phyloP scores from a whole-genome alignment of 2,329 filamentous ascomycete species.

The Microascus cirrosus region DNA sequence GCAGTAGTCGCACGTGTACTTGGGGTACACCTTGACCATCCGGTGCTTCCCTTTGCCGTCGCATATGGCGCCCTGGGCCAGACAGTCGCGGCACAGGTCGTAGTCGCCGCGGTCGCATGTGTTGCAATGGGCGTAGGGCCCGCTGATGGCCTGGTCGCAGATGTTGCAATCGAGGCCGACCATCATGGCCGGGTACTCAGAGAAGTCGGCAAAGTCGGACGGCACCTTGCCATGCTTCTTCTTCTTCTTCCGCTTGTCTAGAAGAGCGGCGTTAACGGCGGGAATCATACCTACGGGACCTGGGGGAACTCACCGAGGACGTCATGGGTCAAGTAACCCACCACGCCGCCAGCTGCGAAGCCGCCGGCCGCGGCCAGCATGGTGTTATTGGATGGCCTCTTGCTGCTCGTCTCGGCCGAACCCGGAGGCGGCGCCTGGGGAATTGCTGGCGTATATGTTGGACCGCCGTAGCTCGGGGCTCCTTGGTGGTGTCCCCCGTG shows the following conservation, averaged over 20 bases:
- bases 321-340: neutral
- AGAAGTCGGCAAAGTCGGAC: neutral
- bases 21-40: neutral
- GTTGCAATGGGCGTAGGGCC: neutral
- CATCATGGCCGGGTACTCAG: neutral
- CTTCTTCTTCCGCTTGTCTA: neutral
- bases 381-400: neutral
- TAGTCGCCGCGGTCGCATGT: neutral
- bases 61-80: neutral
- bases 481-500: neutral
- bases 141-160: neutral
- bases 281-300: neutral
- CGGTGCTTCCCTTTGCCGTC: neutral
- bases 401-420: neutral
- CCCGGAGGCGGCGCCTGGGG: neutral
- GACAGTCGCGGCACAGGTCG: neutral
- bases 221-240: neutral
- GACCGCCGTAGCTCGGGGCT: neutral
- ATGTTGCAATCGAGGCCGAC: neutral
- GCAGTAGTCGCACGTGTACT: neutral
- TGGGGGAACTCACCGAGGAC: neutral
- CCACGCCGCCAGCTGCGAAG: neutral
- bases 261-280: neutral
- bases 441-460: neutral
- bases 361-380: neutral